phyloP scores from a whole-genome alignment of 1,284 basidiomycete genomes.

The Cryptococcus jaspeensis region DNA sequence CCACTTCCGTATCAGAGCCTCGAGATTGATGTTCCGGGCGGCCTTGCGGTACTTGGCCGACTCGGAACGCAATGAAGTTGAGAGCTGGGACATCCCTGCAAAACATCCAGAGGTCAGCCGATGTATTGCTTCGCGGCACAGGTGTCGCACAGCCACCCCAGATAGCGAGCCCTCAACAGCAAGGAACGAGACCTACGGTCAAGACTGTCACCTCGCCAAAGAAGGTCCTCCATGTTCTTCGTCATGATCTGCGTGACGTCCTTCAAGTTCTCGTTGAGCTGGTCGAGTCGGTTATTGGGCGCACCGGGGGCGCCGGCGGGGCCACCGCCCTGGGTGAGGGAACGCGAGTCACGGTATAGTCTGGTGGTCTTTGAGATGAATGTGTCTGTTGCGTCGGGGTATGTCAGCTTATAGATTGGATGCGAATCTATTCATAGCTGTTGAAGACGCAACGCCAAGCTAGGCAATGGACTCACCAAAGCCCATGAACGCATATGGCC shows the following conservation, averaged over 20 bases:
- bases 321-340: constrained; percentile 58
- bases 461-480: constrained; percentile 66
- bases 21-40: constrained; percentile 88
- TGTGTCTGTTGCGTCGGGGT: constrained; percentile 65
- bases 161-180: neutral
- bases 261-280: constrained; percentile 91
- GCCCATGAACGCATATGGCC: constrained; percentile 93
- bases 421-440: neutral
- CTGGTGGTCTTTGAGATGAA: constrained; percentile 98
- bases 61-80: constrained; percentile 94
- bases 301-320: constrained; percentile 18
- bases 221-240: constrained; percentile 99
- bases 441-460: too few species aligned
- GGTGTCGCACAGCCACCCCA: neutral
- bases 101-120: neutral
- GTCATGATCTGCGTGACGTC: constrained; percentile 99
- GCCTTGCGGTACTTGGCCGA: constrained; percentile 97
- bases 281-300: constrained; percentile 63
- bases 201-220: constrained; percentile 95
- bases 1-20: constrained; percentile 92
- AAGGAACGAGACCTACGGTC: constrained; percentile 64
- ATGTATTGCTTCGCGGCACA: too few species aligned
- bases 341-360: constrained; percentile 89
- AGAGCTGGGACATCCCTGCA: constrained; percentile 92
- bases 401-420: neutral